Base-by-base conservation (phyloP, 495 filamentous ascomycete species). In the Penicillium canescens region DNA sequence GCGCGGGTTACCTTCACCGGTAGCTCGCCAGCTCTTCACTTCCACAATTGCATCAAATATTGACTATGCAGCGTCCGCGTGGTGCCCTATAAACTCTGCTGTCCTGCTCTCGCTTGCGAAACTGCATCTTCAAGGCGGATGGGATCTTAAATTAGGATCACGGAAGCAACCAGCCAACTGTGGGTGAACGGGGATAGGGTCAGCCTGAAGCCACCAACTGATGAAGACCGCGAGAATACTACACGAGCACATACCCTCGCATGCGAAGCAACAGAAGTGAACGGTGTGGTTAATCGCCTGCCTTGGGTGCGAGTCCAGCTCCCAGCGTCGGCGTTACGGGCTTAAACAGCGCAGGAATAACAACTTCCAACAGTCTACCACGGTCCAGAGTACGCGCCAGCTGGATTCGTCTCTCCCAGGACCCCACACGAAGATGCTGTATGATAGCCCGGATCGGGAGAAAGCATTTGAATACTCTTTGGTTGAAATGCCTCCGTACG, bases 11-110 rank as follows among this genome's bases (percentile, higher is more conserved):
- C 24, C 47, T 12, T 21, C 26, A 18, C 23, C 33, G n/a, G 39
- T 39, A 31, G 47, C 47, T 23, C 37, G 47, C 35, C 37, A 50
- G 47, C 36, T 50, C 4, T 50, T 50, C n/a, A 41, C 47, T 11
- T 50, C 37, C 12, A 50, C 37, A 20, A 35, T 42, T 11, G 37
- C 37, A 14, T 39, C 37, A n/a, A 26, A 40, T 1, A 33, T 50
- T 6, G 47, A 50, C n/a, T 50, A 50, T 41, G 36, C 47, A 24
- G 23, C 23, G 5, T 24, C 23, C 3, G 23, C 5, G 5, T 24
- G 23, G 23, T 24, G 23, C 23, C 23, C 23, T 24, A 24, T 24
- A 24, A 24, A 40, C 36, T 34, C 37, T 40, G 8, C 46, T 4
- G 46, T 41, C 3, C 46, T 50, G 21, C 8, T 50, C 4, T 50